Conservation (phyloP, 2,329 filamentous ascomycete genomes). For the Pestalotiopsis sp. region DNA sequence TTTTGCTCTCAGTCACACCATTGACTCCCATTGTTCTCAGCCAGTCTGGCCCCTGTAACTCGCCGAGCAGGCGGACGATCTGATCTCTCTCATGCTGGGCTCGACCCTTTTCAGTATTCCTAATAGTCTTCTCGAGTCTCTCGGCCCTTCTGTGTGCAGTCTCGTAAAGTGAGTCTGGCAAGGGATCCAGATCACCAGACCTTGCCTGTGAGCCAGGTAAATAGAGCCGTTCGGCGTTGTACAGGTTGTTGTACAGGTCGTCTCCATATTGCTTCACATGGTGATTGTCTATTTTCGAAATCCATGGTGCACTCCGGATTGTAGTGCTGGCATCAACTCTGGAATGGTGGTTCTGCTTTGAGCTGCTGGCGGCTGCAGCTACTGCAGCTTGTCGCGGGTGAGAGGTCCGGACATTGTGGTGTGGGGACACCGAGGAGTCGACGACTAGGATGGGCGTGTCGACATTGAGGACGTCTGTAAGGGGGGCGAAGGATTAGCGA, state of each 20-base stretch:
- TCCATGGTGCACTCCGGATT: neutral
- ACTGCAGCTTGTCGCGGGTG: conserved; percentile 32
- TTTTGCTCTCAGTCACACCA: conserved; percentile 80
- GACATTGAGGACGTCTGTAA: conserved; percentile 69
- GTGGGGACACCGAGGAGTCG: conserved; percentile 46
- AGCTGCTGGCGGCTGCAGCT: conserved; percentile 22
- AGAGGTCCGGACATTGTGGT: conserved; percentile 41
- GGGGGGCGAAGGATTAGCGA: conserved; percentile 11
- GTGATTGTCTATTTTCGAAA: conserved; percentile 27
- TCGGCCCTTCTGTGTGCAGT: conserved; percentile 61
- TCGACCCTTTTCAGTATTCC: conserved; percentile 65
- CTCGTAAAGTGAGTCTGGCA: conserved; percentile 59
- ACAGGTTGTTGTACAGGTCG: conserved; percentile 57
- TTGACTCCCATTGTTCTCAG: conserved; percentile 88
- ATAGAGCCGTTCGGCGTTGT: conserved; percentile 59
- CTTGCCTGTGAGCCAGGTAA: conserved; percentile 56
- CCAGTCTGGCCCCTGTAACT: conserved; percentile 91
- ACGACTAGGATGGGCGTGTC: conserved; percentile 75
- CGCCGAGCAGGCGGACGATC: conserved; percentile 71
- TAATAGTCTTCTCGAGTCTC: conserved; percentile 62
- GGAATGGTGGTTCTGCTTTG: conserved; percentile 33
- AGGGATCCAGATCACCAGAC: conserved; percentile 50
- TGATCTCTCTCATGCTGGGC: conserved; percentile 70
- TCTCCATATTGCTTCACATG: conserved; percentile 58
- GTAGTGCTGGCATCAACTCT: conserved; percentile 22